Evolutionary conservation across 2,329 filamentous ascomycete genomes (phyloP), one percentile per base, ranked within the genome.

Genomic region (Neospermospora avenae): DNA sequence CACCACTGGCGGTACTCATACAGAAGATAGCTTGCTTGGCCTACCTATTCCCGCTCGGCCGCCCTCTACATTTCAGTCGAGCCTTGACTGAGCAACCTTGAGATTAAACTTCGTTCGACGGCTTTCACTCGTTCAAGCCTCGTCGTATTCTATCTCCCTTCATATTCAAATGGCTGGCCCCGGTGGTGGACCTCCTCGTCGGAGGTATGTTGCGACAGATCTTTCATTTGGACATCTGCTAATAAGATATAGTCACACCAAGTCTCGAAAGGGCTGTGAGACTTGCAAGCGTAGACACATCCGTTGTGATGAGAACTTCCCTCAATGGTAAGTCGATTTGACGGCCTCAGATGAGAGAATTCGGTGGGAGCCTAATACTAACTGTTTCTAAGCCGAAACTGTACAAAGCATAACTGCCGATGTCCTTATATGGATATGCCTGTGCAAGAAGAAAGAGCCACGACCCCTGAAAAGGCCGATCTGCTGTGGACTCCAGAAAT

Each of bases 201-300:
- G 85, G 76, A 86, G 81, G 82, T 84, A 74, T 67, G 79, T 77
- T 60, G 0, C 24, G 28, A 24, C 11, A 6, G 3, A 13, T 10
- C 20, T 7, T 42, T 13, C 2, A 18, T 14, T 24, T 37, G 2
- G 11, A 24, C 28, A 41, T 8, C 56, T 31, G 65, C 67, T 71
- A 39, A 73, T 60, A 55, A 24, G 25, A 20, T 62, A 22, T 74
- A 96, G 93, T 80, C 95, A 99, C 80, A 99, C 95, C 74, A 99
- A 99, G 81, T 98, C 93, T 71, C 88, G 95, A 73, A 98, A 97
- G 79, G 95, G 95, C 65, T 99, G 95, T 83, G 93, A 96, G 72
- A 96, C 92, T 64, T 99, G 95, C 84, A 99, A 99, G 78, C 88
- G 90, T 74, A 87, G 95, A 74, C 95, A 99, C 77, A 99, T 99